These are phyloP conservation scores for Abelmoschus esculentus DNA, from an alignment of 345 rosid species.

Conservation along the genomic window DNA sequence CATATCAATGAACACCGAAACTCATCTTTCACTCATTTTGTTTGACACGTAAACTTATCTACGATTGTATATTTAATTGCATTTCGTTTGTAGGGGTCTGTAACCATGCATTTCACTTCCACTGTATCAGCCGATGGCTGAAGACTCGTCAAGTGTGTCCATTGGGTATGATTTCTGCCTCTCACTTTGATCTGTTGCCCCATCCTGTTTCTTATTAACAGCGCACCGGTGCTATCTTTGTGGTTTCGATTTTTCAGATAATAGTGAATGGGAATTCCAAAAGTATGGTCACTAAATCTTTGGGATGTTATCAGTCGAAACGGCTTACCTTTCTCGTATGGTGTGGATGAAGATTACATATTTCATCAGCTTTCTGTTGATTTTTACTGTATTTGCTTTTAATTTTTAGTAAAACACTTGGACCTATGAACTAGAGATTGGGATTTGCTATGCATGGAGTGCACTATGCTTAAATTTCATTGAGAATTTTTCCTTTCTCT, in stretches of 20 bases:
- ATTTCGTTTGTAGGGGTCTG: conserved; percentile 55
- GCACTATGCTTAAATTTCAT: neutral
- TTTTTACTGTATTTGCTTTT: neutral
- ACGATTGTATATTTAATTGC: neutral
- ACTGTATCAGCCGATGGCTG: conserved; percentile 98
- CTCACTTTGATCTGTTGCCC: neutral
- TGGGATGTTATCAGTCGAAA: conserved; percentile 4
- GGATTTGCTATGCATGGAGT: neutral
- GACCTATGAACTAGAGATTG: conserved; percentile 2
- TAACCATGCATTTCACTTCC: conserved; percentile 98
- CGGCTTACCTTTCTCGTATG: neutral
- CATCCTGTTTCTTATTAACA: neutral
- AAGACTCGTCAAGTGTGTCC: conserved; percentile 99
- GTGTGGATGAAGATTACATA: neutral
- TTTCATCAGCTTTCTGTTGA: neutral
- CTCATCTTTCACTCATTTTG: neutral
- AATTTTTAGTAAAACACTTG: neutral
- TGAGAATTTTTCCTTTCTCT: neutral
- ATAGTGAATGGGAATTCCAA: conserved; percentile 99
- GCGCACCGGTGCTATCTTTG: neutral
- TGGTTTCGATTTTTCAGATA: conserved; percentile 45
- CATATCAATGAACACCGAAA: neutral
- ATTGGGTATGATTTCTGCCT: conserved; percentile 42
- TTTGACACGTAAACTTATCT: neutral
- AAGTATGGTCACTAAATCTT: conserved; percentile 82